Percentiles rank a stretch among this genome's conserved stretches.
Evolutionary conservation across 805 yeast genomes (phyloP).

Genomic region (Zygosaccharomyces bailii): DNA sequence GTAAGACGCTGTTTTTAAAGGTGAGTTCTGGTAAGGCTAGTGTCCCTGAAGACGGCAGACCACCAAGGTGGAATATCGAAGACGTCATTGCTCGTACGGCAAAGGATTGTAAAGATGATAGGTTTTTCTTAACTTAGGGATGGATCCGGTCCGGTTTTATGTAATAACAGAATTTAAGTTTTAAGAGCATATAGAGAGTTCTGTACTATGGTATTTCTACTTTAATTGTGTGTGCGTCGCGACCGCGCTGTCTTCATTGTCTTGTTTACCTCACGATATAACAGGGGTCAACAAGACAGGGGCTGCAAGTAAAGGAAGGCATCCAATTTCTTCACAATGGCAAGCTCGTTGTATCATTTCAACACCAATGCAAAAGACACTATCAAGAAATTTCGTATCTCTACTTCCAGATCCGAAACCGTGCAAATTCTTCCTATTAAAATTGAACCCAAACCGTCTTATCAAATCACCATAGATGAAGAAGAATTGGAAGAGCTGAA

Average conservation of each 20-base stretch:
- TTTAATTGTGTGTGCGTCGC: neutral
- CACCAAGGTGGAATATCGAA: conserved; percentile 75
- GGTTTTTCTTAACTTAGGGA: conserved; percentile 33
- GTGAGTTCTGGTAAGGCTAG: conserved; percentile 76
- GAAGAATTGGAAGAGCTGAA: conserved; percentile 52
- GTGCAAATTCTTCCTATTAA: conserved; percentile 56
- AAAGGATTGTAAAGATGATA: conserved; percentile 50
- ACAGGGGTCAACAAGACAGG: neutral
- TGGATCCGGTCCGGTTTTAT: neutral
- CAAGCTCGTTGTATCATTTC: conserved; percentile 55
- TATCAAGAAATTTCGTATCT: conserved; percentile 68
- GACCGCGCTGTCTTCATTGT: neutral
- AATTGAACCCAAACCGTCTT: conserved; percentile 34
- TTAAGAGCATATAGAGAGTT: neutral
- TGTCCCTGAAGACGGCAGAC: conserved; percentile 53
- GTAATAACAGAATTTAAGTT: neutral
- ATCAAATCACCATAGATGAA: conserved; percentile 32
- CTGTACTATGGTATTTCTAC: neutral
- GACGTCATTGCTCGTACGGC: conserved; percentile 74
- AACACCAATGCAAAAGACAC: conserved; percentile 55
- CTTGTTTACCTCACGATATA: neutral
- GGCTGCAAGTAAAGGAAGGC: neutral
- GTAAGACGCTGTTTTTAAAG: conserved; percentile 71
- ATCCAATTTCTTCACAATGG: neutral
- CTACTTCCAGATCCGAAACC: conserved; percentile 59